Evolutionary conservation across 257 asterid genomes (phyloP).

Genomic region (Nyctanthes arbortristis): DNA sequence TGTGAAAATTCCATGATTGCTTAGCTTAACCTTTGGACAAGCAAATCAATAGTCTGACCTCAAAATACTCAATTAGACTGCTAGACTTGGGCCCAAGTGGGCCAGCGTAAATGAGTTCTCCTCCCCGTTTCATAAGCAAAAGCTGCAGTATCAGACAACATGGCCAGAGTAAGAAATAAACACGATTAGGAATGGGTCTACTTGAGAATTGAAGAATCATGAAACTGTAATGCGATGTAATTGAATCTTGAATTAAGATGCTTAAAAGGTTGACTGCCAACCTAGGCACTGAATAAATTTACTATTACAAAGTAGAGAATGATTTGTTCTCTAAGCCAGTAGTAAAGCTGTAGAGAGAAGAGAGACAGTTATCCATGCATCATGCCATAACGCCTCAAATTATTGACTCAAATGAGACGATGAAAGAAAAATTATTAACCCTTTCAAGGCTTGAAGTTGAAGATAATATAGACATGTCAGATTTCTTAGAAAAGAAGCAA

Average conservation of each 20-base stretch:
- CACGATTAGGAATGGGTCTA: constrained; percentile 1
- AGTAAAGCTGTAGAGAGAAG: background rate
- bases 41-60: constrained; percentile 45
- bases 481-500: constrained; percentile 22
- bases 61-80: constrained; percentile 79
- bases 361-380: background rate
- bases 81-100: constrained; percentile 83
- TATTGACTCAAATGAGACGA: background rate
- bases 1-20: constrained; percentile 7
- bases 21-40: constrained; percentile 10
- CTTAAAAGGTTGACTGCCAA: background rate
- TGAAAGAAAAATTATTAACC: background rate
- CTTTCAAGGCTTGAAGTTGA: background rate
- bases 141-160: constrained; percentile 57
- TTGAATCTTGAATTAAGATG: constrained; percentile 11
- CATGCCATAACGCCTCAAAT: background rate
- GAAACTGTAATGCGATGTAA: background rate
- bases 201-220: constrained; percentile 6
- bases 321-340: background rate
- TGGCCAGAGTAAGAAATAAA: constrained; percentile 26
- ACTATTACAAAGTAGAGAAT: background rate
- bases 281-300: background rate
- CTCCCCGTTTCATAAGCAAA: constrained; percentile 91
- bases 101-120: constrained; percentile 94
- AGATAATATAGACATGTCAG: background rate